phyloP scores from a whole-genome alignment of 2,329 filamentous ascomycete genomes.

The Erysiphe pulchra region DNA sequence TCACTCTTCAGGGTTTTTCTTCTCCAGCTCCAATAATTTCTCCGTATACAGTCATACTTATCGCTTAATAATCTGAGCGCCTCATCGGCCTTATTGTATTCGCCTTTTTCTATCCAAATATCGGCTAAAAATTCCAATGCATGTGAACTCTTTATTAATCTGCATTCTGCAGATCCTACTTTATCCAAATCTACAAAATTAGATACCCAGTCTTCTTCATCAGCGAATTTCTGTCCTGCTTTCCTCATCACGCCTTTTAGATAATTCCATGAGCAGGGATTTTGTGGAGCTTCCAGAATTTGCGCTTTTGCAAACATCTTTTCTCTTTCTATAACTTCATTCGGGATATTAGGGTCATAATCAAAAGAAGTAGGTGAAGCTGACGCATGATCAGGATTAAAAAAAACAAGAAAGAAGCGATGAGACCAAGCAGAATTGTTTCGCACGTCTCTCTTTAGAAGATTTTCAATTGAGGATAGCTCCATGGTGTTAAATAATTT shows the following conservation, averaged over 20 bases:
- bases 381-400: slow-evolving; percentile 26
- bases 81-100: slow-evolving; percentile 34
- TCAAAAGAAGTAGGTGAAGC: slow-evolving; percentile 22
- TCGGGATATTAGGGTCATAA: slow-evolving; percentile 29
- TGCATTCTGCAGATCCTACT: slow-evolving; percentile 15
- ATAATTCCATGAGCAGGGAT: slow-evolving; percentile 88
- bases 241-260: slow-evolving; percentile 50
- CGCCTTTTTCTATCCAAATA: slow-evolving; percentile 27
- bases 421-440: slow-evolving; percentile 98
- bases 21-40: slow-evolving; percentile 78
- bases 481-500: slow-evolving; percentile 39
- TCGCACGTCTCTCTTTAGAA: slow-evolving; percentile 58
- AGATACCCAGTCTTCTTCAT: slow-evolving; percentile 22
- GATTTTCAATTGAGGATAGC: slow-evolving; percentile 40
- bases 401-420: slow-evolving; percentile 78
- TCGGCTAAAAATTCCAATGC: slow-evolving; percentile 50
- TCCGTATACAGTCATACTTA: slow-evolving; percentile 76
- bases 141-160: slow-evolving; percentile 32
- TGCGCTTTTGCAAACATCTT: slow-evolving; percentile 46
- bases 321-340: slow-evolving; percentile 45
- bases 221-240: slow-evolving; percentile 24
- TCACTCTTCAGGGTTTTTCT: slow-evolving; percentile 8
- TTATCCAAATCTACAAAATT: slow-evolving; percentile 23
- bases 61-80: slow-evolving; percentile 50
- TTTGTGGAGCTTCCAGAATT: slow-evolving; percentile 64